Percentiles rank a stretch among this genome's conserved stretches.
These are phyloP conservation scores for Paramecium sexaurelia DNA, from an alignment of 73 alveolate species.

Conservation along the genomic window DNA sequence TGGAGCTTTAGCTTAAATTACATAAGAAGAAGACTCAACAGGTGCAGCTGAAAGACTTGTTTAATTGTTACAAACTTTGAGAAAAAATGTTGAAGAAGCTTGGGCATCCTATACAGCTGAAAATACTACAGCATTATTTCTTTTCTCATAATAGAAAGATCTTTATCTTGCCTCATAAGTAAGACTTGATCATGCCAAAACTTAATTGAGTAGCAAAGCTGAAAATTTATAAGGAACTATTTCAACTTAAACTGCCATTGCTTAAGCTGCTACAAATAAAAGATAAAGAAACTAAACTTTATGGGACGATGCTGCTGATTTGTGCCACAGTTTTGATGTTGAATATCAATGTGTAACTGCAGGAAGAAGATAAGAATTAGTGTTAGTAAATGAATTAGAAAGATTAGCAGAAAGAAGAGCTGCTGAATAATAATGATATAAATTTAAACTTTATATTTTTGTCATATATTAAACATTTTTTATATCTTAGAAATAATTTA, in stretches of 20 bases:
- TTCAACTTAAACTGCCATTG: not conserved
- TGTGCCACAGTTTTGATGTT: slow-evolving; percentile 3
- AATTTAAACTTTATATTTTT: not conserved
- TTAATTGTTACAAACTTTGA: not conserved
- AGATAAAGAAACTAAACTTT: slow-evolving; percentile 14
- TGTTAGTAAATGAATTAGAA: slow-evolving; percentile 29
- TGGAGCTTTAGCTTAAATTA: not conserved
- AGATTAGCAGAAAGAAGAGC: slow-evolving; percentile 34
- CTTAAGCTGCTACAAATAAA: slow-evolving; percentile 29
- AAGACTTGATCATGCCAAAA: not conserved
- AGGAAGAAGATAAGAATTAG: slow-evolving; percentile 38
- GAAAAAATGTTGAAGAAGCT: not conserved
- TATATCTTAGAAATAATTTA: not conserved
- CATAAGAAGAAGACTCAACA: slow-evolving; percentile 16
- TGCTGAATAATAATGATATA: slow-evolving; percentile 15
- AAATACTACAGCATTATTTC: not conserved
- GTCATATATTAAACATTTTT: not conserved
- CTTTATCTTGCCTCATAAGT: not conserved
- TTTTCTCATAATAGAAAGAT: not conserved
- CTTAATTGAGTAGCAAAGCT: not conserved
- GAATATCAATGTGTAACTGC: not conserved
- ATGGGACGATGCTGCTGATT: not conserved
- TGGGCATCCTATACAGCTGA: not conserved
- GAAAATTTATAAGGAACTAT: not conserved
- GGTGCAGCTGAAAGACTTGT: slow-evolving; percentile 39